Evolutionary conservation across 2,329 filamentous ascomycete species (phyloP), one percentile per base, ranked within the genome.

Genomic region (Penicillium sp.): DNA sequence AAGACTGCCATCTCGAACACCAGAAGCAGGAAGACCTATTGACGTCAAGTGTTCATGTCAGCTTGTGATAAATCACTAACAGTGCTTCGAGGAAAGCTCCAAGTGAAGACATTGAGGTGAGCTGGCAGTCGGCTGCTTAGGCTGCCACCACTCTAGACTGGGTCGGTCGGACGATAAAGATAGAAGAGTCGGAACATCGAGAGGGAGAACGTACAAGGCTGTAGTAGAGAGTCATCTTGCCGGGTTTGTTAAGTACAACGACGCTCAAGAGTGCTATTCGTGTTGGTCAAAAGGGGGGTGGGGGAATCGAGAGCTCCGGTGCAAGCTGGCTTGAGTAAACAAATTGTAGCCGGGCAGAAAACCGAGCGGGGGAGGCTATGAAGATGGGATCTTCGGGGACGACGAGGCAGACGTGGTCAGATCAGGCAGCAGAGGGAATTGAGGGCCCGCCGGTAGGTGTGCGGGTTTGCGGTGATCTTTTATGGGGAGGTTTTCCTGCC

Each of bases 391-490:
- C 15, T 15, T 9, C n/a, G 17, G 14, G 19, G 14, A 13, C 28
- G 33, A 39, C 13, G 33, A 31, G 21, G n/a, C 16, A 23, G 30
- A 35, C 10, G 46, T 46, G 43, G 38, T 47, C 40, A 41, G 13
- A 28, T 38, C 14, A 26, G 36, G 17, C 9, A 40, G 31, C 13
- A 30, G 33, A 33, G 15, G 23, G 33, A 42, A 93, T 43, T 41
- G 41, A 78, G 32, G 28, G 30, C 15, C 11, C 21, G 35, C 17
- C 20, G 35, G 23, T 23, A 23, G 15, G 21, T 21, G 43, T 34
- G 41, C 38, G 45, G 47, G 51, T 45, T 91, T 80, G 65, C 86
- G 68, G 72, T 94, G 94, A 59, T 93, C 87, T 87, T 93, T 59
- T 51, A 45, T 37, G 47, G 44, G 51, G 44, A 39, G 48, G 47